Conservation (phyloP, 768 basidiomycete genomes). For the Hydnomerulius pinastri region DNA sequence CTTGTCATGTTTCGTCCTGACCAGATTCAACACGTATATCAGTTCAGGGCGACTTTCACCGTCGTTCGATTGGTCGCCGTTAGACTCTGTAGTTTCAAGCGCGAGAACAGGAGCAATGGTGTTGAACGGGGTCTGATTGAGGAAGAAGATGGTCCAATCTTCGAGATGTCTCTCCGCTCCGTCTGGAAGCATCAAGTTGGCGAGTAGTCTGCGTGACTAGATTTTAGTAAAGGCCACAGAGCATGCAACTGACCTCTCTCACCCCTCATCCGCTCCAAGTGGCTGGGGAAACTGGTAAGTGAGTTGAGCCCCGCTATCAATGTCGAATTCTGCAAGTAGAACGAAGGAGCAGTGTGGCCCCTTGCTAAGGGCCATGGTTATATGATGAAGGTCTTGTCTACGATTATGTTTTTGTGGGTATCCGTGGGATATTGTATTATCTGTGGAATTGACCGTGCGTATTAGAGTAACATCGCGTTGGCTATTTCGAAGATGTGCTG, state of each 20-base stretch:
- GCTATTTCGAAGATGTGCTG: neutral
- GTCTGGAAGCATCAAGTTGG: constrained; percentile 98
- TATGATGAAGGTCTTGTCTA: neutral
- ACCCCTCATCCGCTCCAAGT: constrained; percentile 94
- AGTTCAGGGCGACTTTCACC: constrained; percentile 48
- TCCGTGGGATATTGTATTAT: constrained; percentile 10
- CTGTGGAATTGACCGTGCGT: neutral
- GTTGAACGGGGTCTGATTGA: constrained; percentile 92
- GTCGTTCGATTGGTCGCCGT: constrained; percentile 27
- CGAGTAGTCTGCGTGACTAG: constrained; percentile 68
- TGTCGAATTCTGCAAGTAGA: constrained; percentile 98
- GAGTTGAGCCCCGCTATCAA: constrained; percentile 89
- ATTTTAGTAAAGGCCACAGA: constrained; percentile 1
- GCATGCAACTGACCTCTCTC: constrained; percentile 18
- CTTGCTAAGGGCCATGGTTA: constrained; percentile 53
- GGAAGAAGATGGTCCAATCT: constrained; percentile 99
- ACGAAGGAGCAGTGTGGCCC: constrained; percentile 88
- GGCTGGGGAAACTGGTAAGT: constrained; percentile 97
- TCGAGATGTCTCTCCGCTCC: constrained; percentile 93
- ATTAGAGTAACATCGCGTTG: constrained; percentile 9
- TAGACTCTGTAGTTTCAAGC: constrained; percentile 51
- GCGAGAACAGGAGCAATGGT: constrained; percentile 82
- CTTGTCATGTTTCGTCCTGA: constrained; percentile 90
- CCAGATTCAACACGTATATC: constrained; percentile 87
- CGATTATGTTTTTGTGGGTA: neutral